Conservation (phyloP, 768 basidiomycete genomes). For the Termitomyces sp. region DNA sequence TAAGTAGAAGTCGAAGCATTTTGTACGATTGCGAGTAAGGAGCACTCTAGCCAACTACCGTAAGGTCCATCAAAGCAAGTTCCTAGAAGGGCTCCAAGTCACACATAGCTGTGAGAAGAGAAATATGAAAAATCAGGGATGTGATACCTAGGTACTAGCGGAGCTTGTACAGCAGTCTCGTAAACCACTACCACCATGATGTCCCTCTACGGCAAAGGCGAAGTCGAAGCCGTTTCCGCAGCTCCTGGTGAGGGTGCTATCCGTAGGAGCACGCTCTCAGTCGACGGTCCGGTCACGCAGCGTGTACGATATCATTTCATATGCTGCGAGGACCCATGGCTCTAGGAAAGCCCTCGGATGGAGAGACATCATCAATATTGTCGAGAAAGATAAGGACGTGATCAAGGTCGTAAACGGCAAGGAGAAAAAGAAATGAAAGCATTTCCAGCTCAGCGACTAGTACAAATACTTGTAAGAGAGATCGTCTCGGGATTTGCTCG, state of each 20-base stretch:
- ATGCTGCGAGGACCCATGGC: slow-evolving; percentile 74
- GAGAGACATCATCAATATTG: slow-evolving; percentile 64
- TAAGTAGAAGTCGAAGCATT: no score
- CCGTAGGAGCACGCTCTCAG: slow-evolving; percentile 54
- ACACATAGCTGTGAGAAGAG: neutral
- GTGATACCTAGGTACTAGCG: neutral
- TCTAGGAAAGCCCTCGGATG: slow-evolving; percentile 75
- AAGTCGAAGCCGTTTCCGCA: slow-evolving; percentile 52
- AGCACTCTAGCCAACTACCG: no score
- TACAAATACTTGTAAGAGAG: slow-evolving; percentile 71
- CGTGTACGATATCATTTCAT: slow-evolving; percentile 73
- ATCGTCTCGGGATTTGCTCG: slow-evolving; percentile 62
- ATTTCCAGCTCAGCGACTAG: slow-evolving; percentile 87
- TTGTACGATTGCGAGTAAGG: no score
- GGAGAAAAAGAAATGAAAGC: slow-evolving; percentile 95
- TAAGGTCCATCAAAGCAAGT: neutral
- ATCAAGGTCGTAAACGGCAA: slow-evolving; percentile 82
- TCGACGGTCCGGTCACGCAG: slow-evolving; percentile 56
- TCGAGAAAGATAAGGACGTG: slow-evolving; percentile 89
- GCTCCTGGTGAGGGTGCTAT: slow-evolving; percentile 47
- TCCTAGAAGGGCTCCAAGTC: neutral
- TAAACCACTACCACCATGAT: slow-evolving; percentile 17
- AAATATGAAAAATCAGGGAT: neutral
- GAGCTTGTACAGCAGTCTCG: neutral
- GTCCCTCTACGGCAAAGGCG: slow-evolving; percentile 55